Evolutionary conservation across 129 eudicot species (phyloP), one percentile per base, ranked within the genome.

Genomic region (Kitagawia praeruptora): DNA sequence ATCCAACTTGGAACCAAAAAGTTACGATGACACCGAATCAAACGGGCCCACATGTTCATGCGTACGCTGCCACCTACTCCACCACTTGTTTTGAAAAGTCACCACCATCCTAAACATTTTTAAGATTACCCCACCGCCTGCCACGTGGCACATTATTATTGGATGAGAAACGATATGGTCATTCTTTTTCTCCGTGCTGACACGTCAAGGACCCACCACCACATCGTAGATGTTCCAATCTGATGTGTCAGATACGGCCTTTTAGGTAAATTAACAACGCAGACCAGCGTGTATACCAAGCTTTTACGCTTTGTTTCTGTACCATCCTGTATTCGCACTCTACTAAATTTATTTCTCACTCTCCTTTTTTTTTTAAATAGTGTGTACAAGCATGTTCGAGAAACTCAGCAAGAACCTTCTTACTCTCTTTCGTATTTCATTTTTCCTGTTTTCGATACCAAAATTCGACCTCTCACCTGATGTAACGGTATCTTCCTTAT

Each of bases 41-140:
- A 0, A 0, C 4, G 69, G 69, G 69, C 69, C 75, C 75, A 41
- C 75, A 71, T 21, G 15, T 0, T 23, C 27, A 0, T 71, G 41
- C 75, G 31, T 40, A 19, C 31, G 28, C 48, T 23, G 47, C 47
- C 47, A 73, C 56, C 54, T 41, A 44, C 77, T 73, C 77, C 77
- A 73, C 77, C 53, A 44, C 77, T 46, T 41, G 14, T 14, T 67
- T 67, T 31, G 73, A 27, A 67, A 27, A 73, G 69, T 61, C 69
- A 8, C 8, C 66, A 56, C 66, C 66, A 56, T 2, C 66, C 28
- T n/a, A 2, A 58, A 23, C 3, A 42, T 11, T 9, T 8, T 1
- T 44, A 44, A 40, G 4, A 6, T 4, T 18, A 40, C 27, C 75
- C 49, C 2, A 37, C 47, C 1, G 0, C 3, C 1, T 41, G 14